These are phyloP conservation scores for Aspergillus mulundensis DNA, from an alignment of 495 filamentous ascomycete genomes.

Conservation along the genomic window DNA sequence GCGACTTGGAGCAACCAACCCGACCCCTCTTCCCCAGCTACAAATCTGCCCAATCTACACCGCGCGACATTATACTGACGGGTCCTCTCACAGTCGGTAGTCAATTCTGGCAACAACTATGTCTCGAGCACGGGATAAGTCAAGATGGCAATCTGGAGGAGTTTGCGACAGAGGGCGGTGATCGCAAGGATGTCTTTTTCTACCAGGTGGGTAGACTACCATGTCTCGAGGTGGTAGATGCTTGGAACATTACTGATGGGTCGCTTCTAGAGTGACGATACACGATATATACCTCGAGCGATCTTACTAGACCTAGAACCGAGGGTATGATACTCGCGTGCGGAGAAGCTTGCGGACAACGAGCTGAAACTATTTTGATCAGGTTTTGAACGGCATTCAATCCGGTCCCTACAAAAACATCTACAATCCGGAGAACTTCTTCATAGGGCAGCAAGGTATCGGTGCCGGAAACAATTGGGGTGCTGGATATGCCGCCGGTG, in stretches of 20 bases:
- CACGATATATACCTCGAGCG: conserved; percentile 93
- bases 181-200: conserved; percentile 99
- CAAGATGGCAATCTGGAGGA: conserved; percentile 95
- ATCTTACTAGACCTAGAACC: conserved; percentile 96
- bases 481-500: conserved; percentile 88
- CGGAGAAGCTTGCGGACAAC: conserved; percentile 1
- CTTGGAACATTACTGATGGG: neutral
- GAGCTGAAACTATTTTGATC: conserved; percentile 13
- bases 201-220: conserved; percentile 61
- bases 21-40: neutral
- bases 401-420: conserved; percentile 93
- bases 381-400: conserved; percentile 91
- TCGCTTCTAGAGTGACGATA: conserved; percentile 74
- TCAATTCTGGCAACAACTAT: conserved; percentile 97
- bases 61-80: neutral
- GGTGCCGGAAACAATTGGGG: conserved; percentile 99
- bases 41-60: no score
- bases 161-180: conserved; percentile 92
- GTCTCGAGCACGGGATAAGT: conserved; percentile 95
- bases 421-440: conserved; percentile 99
- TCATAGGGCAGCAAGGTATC: conserved; percentile 82
- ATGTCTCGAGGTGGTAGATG: neutral
- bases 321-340: conserved; percentile 51
- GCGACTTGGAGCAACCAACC: conserved; percentile 3
- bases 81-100: conserved; percentile 61